Base-by-base conservation (phyloP, 2,329 filamentous ascomycete genomes). In the Calcarisporium arbuscula region DNA sequence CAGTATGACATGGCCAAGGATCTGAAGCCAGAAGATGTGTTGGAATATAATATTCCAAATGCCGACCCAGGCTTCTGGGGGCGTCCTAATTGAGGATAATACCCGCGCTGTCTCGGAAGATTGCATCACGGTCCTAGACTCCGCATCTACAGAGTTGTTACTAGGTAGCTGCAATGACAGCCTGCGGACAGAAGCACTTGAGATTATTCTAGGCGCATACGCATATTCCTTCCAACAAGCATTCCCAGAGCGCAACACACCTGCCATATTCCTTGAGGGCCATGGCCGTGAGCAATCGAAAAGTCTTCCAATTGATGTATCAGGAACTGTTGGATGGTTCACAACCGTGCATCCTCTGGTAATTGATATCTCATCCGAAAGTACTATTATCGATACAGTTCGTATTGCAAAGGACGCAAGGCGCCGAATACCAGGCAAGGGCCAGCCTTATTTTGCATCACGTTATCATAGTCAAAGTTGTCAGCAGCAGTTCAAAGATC, bases 291-390 rank as follows among this genome's bases (percentile, higher is more conserved):
- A 68, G 20, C 35, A 38, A 26, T 32, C 34, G 3, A 34, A 41
- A 11, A 32, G 29, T 10, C 15, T 32, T 5, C 39, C 56, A 1
- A 42, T 62, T 8, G 57, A 68, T 31, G 41, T 61, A 2, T 60
- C 63, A 0, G 40, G 50, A 2, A 67, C 61, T 0, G 58, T 68
- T 1, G 66, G 65, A 5, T 69, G 65, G 65, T 68, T 68, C 36
- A 67, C 65, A 1, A 62, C 61, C 0, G 49, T 68, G 10, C 54
- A 48, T 12, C 64, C 65, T 0, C 26, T 64, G 0, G 46, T 43
- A 0, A 12, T 54, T 2, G 19, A 40, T 15, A 30, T 50, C 19
- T 41, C 19, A 1, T 15, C 23, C 5, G 25, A 34, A 8, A 25
- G 22, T 20, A 16, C 34, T 6, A n/a, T 41, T 6, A 8, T 38